Percentiles rank a stretch among this genome's conserved stretches.
phyloP scores from a whole-genome alignment of 2,329 filamentous ascomycete genomes.

The Aphanoascus verrucosus region DNA sequence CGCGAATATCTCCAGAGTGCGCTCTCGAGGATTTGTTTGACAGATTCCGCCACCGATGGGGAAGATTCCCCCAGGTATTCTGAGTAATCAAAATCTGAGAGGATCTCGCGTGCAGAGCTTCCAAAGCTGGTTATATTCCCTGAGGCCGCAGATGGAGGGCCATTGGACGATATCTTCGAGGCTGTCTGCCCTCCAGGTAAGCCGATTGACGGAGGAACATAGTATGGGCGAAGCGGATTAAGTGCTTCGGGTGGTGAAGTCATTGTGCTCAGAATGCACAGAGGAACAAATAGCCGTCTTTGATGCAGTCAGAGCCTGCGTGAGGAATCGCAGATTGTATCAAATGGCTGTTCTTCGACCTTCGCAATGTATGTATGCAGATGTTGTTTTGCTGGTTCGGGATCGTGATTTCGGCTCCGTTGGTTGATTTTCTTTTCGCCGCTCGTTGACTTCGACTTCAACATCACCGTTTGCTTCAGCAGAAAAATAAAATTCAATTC shows the following conservation, averaged over 20 bases:
- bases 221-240: slow-evolving; percentile 52
- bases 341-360: not conserved
- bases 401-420: slow-evolving; percentile 1
- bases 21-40: slow-evolving; percentile 69
- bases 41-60: slow-evolving; percentile 61
- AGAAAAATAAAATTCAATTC: not conserved
- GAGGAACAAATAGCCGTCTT: not conserved
- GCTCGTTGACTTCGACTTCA: not conserved
- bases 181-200: slow-evolving; percentile 37
- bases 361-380: not conserved
- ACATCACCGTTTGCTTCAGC: not conserved
- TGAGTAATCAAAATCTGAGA: slow-evolving; percentile 84
- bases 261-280: slow-evolving; percentile 26
- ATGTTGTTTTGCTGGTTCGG: slow-evolving; percentile 5
- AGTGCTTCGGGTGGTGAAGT: slow-evolving; percentile 41
- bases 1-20: slow-evolving; percentile 86
- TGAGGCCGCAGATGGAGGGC: slow-evolving; percentile 26
- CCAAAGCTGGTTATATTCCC: slow-evolving; percentile 43
- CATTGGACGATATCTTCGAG: slow-evolving; percentile 28
- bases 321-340: not conserved
- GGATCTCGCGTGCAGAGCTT: slow-evolving; percentile 65
- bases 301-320: not conserved
- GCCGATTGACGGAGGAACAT: slow-evolving; percentile 56
- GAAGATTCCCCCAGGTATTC: slow-evolving; percentile 71
- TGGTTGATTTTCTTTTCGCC: slow-evolving; percentile 7